Conservation (phyloP, 2,329 filamentous ascomycete genomes). For the Epichloe sp. region DNA sequence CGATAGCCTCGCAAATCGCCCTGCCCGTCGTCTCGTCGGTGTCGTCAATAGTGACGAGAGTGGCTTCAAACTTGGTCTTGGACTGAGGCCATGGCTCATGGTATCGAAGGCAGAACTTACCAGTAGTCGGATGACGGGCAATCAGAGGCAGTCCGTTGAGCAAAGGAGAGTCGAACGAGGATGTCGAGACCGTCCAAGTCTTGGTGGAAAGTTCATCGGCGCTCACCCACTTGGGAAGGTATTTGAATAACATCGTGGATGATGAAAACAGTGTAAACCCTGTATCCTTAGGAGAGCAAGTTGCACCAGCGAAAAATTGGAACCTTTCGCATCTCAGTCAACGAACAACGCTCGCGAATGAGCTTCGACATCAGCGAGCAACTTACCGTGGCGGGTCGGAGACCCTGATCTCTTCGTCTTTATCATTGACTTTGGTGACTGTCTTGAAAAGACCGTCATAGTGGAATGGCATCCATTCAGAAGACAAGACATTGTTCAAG, state of each 20-base stretch:
- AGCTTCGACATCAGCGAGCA: neutral
- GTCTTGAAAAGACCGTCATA: constrained; percentile 45
- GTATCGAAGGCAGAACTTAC: constrained; percentile 36
- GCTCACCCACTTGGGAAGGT: constrained; percentile 26
- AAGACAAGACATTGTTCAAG: constrained; percentile 37
- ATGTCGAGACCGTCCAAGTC: constrained; percentile 36
- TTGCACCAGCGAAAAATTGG: constrained; percentile 37
- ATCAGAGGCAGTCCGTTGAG: constrained; percentile 32
- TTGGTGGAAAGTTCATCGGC: constrained; percentile 23
- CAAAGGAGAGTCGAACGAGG: constrained; percentile 30
- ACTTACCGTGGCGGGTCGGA: constrained; percentile 30
- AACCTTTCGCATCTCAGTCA: constrained; percentile 21
- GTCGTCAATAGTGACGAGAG: constrained; percentile 28
- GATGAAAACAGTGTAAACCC: constrained; percentile 31
- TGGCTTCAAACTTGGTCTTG: constrained; percentile 38
- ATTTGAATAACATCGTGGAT: constrained; percentile 20
- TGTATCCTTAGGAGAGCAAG: constrained; percentile 32
- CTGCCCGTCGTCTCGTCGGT: constrained; percentile 17
- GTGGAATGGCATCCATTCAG: constrained; percentile 44
- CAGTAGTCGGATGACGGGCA: constrained; percentile 29
- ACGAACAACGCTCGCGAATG: neutral
- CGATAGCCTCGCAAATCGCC: constrained; percentile 25
- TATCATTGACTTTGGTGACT: constrained; percentile 22
- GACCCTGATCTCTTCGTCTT: constrained; percentile 26
- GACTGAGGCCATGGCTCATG: constrained; percentile 40